A percentile compares a stretch with the other conserved stretches of the same genome.
These are phyloP conservation scores for Kazachstania africana DNA, from an alignment of 805 yeast genomes.

Conservation along the genomic window DNA sequence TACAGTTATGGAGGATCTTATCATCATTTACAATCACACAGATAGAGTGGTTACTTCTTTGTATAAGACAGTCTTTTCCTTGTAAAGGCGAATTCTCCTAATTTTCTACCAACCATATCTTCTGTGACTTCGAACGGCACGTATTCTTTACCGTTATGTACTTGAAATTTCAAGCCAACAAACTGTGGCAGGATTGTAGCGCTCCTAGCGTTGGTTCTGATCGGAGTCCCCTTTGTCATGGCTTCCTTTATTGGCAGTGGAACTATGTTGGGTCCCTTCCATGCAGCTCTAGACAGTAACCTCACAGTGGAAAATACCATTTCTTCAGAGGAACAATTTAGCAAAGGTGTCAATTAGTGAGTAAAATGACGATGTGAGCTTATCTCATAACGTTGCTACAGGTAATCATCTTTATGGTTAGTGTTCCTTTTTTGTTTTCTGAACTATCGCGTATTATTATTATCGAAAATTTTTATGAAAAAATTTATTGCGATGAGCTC, in stretches of 20 bases:
- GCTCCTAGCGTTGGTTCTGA: slow-evolving; percentile 89
- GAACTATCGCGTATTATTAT: too few relatives aligned
- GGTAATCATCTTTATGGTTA: too few relatives aligned
- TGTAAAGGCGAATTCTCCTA: slow-evolving; percentile 93
- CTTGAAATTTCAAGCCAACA: slow-evolving; percentile 87
- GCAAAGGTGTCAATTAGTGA: not conserved
- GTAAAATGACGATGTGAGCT: not conserved
- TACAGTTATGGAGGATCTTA: not conserved
- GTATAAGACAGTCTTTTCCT: slow-evolving; percentile 80
- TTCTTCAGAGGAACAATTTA: not conserved
- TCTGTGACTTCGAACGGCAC: slow-evolving; percentile 79
- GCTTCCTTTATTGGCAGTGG: slow-evolving; percentile 92
- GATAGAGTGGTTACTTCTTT: slow-evolving; percentile 27
- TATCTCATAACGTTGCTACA: too few relatives aligned
- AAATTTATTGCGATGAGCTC: not conserved
- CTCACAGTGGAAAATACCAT: slow-evolving; percentile 7
- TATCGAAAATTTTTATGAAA: too few relatives aligned
- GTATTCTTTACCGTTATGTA: slow-evolving; percentile 92
- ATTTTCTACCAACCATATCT: slow-evolving; percentile 92
- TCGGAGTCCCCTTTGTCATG: slow-evolving; percentile 65
- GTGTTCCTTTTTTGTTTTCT: too few relatives aligned
- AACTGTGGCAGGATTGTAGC: slow-evolving; percentile 94
- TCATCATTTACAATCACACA: too few relatives aligned
- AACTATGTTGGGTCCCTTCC: slow-evolving; percentile 85
- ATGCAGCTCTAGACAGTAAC: slow-evolving; percentile 40